Percentiles rank a stretch among this genome's conserved stretches.
phyloP scores from a whole-genome alignment of 148 eudicot species.

The Chenopodium formosanum region DNA sequence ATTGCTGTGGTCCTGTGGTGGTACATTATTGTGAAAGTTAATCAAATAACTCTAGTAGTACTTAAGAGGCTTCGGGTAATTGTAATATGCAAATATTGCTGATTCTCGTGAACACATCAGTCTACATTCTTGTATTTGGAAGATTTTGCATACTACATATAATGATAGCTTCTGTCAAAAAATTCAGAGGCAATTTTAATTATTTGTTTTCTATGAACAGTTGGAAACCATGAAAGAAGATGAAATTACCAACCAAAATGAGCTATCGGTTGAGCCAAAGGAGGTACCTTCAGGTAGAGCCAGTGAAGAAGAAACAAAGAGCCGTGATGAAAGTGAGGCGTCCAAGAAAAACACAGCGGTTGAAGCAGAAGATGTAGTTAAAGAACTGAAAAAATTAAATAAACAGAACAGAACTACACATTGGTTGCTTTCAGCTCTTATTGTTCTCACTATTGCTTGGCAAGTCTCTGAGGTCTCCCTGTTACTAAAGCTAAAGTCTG shows the following conservation, averaged over 20 bases:
- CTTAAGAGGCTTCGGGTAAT: neutral
- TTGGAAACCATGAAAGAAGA: slow-evolving; percentile 38
- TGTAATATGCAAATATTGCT: neutral
- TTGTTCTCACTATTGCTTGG: slow-evolving; percentile 61
- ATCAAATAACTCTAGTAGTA: neutral
- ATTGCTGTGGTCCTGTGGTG: too few species aligned
- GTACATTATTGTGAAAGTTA: too few species aligned
- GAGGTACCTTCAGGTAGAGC: slow-evolving; percentile 19
- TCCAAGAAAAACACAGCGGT: neutral
- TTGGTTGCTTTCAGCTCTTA: slow-evolving; percentile 54
- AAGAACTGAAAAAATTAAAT: slow-evolving; percentile 53
- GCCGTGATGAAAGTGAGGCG: slow-evolving; percentile 6
- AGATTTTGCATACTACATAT: neutral
- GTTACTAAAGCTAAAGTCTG: slow-evolving; percentile 44
- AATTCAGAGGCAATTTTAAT: neutral
- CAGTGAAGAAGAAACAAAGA: slow-evolving; percentile 12
- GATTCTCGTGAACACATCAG: neutral
- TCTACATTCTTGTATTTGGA: neutral
- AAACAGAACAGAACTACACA: slow-evolving; percentile 71
- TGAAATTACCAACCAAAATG: slow-evolving; percentile 27
- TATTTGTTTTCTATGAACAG: slow-evolving; percentile 20
- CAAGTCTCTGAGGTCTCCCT: slow-evolving; percentile 64
- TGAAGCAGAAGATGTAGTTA: slow-evolving; percentile 36
- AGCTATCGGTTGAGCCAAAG: slow-evolving; percentile 20
- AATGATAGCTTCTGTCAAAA: neutral